Evolutionary conservation across 140 eudicot genomes (phyloP).

Genomic region (Oenanthe javanica): DNA sequence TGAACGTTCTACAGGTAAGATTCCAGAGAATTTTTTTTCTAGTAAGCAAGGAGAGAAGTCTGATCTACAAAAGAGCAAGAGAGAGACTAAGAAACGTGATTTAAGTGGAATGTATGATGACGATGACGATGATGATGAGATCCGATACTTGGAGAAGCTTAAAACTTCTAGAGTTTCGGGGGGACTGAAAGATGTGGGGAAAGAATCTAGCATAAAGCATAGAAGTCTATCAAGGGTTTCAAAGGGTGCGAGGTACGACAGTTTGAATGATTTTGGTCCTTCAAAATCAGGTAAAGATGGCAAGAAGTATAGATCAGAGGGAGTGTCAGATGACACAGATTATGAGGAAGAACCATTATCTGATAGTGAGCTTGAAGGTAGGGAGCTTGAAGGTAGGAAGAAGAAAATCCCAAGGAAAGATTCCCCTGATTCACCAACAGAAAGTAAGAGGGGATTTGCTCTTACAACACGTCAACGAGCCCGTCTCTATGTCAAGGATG

Average conservation of each 20-base stretch:
- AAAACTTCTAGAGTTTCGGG: constrained; percentile 51
- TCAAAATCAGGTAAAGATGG: constrained; percentile 29
- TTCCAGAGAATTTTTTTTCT: constrained; percentile 21
- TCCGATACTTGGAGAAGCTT: constrained; percentile 74
- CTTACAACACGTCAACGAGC: constrained; percentile 91
- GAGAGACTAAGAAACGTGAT: constrained; percentile 73
- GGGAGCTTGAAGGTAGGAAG: constrained; percentile 39
- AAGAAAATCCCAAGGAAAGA: constrained; percentile 56
- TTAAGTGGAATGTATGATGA: constrained; percentile 61
- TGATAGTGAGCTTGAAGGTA: constrained; percentile 52
- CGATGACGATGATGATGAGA: constrained; percentile 78
- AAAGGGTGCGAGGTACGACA: constrained; percentile 27
- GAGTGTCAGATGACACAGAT: constrained; percentile 41
- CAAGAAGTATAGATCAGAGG: constrained; percentile 34
- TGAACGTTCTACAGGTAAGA: constrained; percentile 33
- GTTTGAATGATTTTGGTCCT: constrained; percentile 24
- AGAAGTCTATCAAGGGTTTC: constrained; percentile 44
- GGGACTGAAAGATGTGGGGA: constrained; percentile 48
- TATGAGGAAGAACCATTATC: constrained; percentile 58
- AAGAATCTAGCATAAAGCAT: constrained; percentile 44
- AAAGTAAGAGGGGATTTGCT: constrained; percentile 59
- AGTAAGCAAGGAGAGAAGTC: constrained; percentile 63
- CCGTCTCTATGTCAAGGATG: constrained; percentile 48
- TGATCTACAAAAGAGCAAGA: constrained; percentile 70
- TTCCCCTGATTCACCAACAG: constrained; percentile 54